Base-by-base conservation (phyloP, 2,329 filamentous ascomycete species). In the Colletotrichum nymphaeae region DNA sequence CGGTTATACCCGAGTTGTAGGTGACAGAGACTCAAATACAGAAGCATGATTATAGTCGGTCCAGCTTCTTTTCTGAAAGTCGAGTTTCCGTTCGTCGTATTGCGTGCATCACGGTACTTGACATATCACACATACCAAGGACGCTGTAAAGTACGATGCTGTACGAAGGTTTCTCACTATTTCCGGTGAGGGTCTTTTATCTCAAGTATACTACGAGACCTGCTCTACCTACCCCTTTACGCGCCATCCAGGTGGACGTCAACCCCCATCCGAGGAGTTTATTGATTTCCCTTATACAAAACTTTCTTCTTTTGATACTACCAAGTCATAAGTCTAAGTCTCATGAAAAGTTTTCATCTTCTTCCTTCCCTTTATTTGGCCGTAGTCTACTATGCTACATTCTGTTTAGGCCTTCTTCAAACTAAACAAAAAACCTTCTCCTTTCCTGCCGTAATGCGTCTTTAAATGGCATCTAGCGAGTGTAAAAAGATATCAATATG, bases 351-450 rank as follows among this genome's bases (percentile, higher is more conserved):
- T 11, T 35, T 12, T 35, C 28, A 35, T 35, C 32, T 42, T 19
- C 3, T 42, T 32, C 60, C 42, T 49, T 22, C 16, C 49, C 30
- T 65, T 69, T 59, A 32, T 22, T 63, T 49, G 30, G 59, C 53
- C 59, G 6, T 63, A 26, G 35, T 60, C 55, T 60, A 70, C 59
- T 52, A 70, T 65, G 32, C 46, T 73, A 65, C 67, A 65, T 30
- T 70, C 66, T 70, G 59, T 11, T 55, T 12, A 19, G 4, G 16
- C 3, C 62, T 22, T 32, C 22, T 7, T 12, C 11, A 12, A 11
- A 32, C 30, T 3, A 11, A 32, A 4, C 11, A 32, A 32, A 11
- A 4, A 32, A 11, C 2, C 30, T 32, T 35, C 32, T 12, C 35
- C 24, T 30, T 5, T 32, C 57, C 49, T 46, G 5, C 12, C 22